phyloP scores from a whole-genome alignment of 176 grass and related monocot species.

The Eremochloa ophiuroides region DNA sequence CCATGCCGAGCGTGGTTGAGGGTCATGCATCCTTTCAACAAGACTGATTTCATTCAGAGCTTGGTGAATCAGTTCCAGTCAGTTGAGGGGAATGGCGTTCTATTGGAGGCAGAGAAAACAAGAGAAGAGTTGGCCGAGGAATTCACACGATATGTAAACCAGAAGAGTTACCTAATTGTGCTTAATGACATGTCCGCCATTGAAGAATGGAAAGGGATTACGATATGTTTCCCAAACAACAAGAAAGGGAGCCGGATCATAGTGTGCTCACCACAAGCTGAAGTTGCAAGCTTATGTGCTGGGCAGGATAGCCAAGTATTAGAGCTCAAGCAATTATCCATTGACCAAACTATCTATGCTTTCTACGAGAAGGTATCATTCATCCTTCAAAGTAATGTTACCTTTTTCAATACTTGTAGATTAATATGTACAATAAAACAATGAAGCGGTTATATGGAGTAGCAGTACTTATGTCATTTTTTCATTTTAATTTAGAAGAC shows the following conservation, averaged over 20 bases:
- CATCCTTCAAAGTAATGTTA: no score
- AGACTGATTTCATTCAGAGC: not conserved
- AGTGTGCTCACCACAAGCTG: not conserved
- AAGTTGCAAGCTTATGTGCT: conserved; percentile 7
- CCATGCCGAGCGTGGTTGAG: not conserved
- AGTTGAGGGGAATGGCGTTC: rapidly evolving
- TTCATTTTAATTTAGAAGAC: no score
- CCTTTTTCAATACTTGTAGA: no score
- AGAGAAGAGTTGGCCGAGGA: not conserved
- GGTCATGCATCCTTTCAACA: not conserved
- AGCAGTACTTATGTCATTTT: no score
- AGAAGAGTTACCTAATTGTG: conserved; percentile 12
- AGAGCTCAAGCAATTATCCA: not conserved
- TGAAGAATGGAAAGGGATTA: conserved; percentile 17
- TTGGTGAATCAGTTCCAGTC: not conserved
- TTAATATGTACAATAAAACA: no score
- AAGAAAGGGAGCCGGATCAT: conserved; percentile 28
- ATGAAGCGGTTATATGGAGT: no score
- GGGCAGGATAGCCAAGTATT: rapidly evolving
- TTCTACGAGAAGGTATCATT: not conserved
- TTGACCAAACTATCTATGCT: not conserved
- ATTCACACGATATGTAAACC: not conserved
- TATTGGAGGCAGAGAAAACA: not conserved
- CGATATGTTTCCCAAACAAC: not conserved
- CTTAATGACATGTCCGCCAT: not conserved